Conservation (phyloP, 2,329 filamentous ascomycete species). For the Rhynchosporium secalis region DNA sequence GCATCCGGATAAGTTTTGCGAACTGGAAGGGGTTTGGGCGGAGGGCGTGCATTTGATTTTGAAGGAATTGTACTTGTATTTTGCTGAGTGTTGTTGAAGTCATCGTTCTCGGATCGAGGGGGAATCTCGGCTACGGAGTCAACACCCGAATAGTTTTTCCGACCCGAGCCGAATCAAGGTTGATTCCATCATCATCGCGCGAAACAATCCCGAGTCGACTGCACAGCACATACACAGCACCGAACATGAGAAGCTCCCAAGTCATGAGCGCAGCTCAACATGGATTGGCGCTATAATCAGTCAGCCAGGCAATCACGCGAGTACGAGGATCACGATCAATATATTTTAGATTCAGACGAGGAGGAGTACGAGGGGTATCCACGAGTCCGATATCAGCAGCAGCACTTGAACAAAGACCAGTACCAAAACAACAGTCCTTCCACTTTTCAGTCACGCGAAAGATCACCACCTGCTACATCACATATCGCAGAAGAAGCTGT, state of each 20-base stretch:
- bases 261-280: conserved; percentile 24
- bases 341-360: conserved; percentile 18
- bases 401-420: neutral
- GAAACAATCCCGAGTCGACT: neutral
- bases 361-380: conserved; percentile 17
- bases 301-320: conserved; percentile 8
- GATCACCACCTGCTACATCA: neutral
- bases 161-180: conserved; percentile 1
- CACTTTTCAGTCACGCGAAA: neutral
- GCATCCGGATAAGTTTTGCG: neutral
- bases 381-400: neutral
- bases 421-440: neutral
- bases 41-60: neutral
- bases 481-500: neutral
- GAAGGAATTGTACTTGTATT: neutral
- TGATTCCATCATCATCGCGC: conserved; percentile 4
- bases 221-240: conserved; percentile 2
- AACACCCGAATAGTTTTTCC: neutral
- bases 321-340: conserved; percentile 9
- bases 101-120: neutral
- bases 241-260: conserved; percentile 12
- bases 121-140: neutral
- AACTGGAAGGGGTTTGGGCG: neutral
- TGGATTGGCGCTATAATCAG: conserved; percentile 30
- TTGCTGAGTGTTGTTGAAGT: neutral